Conservation (phyloP, 768 basidiomycete species). For the Auricularia auricula-judae region DNA sequence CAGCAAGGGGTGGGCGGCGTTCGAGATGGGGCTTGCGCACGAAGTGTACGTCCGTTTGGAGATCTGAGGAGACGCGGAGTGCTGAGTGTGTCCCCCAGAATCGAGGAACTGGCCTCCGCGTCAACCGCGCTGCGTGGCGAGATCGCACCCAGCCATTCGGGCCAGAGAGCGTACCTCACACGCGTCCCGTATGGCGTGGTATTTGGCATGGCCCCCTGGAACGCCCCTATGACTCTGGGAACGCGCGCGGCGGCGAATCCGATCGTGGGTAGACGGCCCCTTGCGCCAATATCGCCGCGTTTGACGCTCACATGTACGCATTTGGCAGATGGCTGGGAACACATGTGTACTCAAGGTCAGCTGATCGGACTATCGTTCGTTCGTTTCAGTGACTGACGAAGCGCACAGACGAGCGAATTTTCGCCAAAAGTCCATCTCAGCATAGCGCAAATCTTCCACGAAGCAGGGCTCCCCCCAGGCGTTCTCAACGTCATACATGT, state of each 20-base stretch:
- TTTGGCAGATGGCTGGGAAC: slow-evolving; percentile 23
- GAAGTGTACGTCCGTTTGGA: not conserved
- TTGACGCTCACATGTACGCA: not conserved
- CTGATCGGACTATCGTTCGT: not conserved
- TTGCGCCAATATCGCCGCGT: not conserved
- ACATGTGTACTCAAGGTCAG: slow-evolving; percentile 19
- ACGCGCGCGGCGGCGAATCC: slow-evolving; percentile 21
- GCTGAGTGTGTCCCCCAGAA: not conserved
- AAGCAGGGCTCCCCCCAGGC: slow-evolving; percentile 26
- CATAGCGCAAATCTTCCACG: slow-evolving; percentile 22
- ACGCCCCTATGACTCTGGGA: slow-evolving; percentile 13
- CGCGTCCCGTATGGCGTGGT: slow-evolving; percentile 13
- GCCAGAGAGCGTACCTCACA: slow-evolving; percentile 7
- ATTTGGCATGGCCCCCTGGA: slow-evolving; percentile 9
- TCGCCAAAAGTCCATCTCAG: slow-evolving; percentile 21
- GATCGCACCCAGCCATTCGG: slow-evolving; percentile 4
- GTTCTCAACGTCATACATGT: slow-evolving; percentile 24
- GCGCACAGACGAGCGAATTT: slow-evolving; percentile 16
- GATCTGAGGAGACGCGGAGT: not conserved
- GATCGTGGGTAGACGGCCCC: slow-evolving; percentile 7
- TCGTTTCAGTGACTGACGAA: not conserved
- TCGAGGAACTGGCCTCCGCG: slow-evolving; percentile 12
- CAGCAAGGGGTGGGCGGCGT: slow-evolving; percentile 2
- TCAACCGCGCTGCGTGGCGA: slow-evolving; percentile 10
- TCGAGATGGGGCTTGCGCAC: slow-evolving; percentile 3